phyloP scores from a whole-genome alignment of 2,329 filamentous ascomycete genomes.

The Emergomyces orientalis region DNA sequence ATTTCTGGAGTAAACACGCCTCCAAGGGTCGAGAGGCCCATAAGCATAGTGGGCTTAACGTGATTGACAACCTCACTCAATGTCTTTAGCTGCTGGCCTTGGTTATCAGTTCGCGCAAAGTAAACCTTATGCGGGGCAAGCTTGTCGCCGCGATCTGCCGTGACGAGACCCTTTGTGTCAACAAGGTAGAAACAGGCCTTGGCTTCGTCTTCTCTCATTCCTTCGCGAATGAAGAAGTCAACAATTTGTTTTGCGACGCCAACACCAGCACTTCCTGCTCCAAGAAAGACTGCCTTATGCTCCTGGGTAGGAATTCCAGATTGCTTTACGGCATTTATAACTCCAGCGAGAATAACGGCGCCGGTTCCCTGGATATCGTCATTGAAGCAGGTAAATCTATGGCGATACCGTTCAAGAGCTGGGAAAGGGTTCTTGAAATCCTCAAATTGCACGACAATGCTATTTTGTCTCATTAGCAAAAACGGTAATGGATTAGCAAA shows the following conservation, averaged over 20 bases:
- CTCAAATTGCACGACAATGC: constrained; percentile 82
- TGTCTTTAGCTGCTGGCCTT: constrained; percentile 59
- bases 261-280: constrained; percentile 88
- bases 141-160: constrained; percentile 82
- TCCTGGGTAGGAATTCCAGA: constrained; percentile 79
- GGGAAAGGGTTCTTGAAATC: constrained; percentile 98
- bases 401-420: constrained; percentile 79
- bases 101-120: constrained; percentile 57
- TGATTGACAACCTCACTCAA: constrained; percentile 89
- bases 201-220: constrained; percentile 78
- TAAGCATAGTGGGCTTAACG: constrained; percentile 86
- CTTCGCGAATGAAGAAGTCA: constrained; percentile 90
- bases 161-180: constrained; percentile 93
- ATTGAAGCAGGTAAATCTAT: constrained; percentile 92
- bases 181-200: constrained; percentile 93
- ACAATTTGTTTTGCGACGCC: constrained; percentile 97
- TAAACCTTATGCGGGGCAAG: constrained; percentile 79
- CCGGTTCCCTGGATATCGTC: constrained; percentile 98
- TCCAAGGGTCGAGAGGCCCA: constrained; percentile 88
- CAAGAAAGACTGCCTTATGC: constrained; percentile 91
- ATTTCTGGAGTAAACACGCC: constrained; percentile 88
- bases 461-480: constrained; percentile 21
- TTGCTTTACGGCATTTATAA: constrained; percentile 67
- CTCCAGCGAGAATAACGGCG: constrained; percentile 81
- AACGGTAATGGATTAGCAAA: neutral